Conservation (phyloP, 345 rosid species). For the Sisymbrium irio region DNA sequence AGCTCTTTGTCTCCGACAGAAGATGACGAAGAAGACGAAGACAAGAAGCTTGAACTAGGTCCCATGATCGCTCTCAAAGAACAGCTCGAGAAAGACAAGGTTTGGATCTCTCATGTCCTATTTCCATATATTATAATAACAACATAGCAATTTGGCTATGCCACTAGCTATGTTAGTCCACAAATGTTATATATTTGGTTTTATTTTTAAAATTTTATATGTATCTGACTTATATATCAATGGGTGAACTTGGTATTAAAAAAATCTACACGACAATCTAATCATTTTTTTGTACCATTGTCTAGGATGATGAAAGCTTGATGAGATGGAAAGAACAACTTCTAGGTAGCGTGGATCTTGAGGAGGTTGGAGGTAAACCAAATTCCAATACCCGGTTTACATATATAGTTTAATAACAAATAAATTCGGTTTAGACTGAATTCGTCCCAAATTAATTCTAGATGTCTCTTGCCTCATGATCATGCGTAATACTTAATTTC, state of each 20-base stretch:
- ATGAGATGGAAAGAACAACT: constrained; percentile 83
- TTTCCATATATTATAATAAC: not conserved
- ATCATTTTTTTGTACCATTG: not conserved
- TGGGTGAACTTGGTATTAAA: not conserved
- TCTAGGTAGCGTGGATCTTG: constrained; percentile 54
- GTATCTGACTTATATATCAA: not conserved
- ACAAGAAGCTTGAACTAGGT: constrained; percentile 35
- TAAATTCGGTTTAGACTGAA: too few species aligned
- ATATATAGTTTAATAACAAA: not conserved
- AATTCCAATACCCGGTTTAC: not conserved
- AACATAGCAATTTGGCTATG: not conserved
- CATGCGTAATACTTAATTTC: not conserved
- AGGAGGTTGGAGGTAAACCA: constrained; percentile 36
- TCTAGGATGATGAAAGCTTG: constrained; percentile 77
- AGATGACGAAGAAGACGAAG: constrained; percentile 36
- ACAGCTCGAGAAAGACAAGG: constrained; percentile 42
- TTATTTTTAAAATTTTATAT: not conserved
- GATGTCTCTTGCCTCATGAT: not conserved
- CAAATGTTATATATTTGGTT: not conserved
- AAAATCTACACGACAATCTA: not conserved
- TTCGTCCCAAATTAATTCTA: not conserved
- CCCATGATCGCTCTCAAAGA: constrained; percentile 44
- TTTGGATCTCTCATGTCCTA: not conserved
- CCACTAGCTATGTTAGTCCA: not conserved
- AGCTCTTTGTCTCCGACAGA: constrained; percentile 32